Conservation (phyloP, 1,284 basidiomycete genomes). For the Puccinia hordei region DNA sequence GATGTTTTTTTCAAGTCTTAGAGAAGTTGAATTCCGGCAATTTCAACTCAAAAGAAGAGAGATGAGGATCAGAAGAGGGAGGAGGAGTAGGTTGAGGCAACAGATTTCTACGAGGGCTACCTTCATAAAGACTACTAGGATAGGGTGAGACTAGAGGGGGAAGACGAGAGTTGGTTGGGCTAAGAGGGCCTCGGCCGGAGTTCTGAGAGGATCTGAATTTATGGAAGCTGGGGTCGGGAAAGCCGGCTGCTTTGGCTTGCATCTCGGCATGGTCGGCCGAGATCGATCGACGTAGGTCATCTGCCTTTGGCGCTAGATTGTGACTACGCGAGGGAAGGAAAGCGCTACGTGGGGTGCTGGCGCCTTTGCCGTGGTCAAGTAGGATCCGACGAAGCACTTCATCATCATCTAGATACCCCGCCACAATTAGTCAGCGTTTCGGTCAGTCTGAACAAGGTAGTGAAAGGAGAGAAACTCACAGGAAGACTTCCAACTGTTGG, state of each 20-base stretch:
- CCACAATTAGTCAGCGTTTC: not conserved
- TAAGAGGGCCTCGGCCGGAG: not conserved
- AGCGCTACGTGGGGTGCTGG: not conserved
- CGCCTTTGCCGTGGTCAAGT: not conserved
- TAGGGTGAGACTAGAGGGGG: not conserved
- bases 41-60: not conserved
- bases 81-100: not conserved
- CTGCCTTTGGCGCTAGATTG: not conserved
- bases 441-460: not conserved
- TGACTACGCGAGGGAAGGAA: not conserved
- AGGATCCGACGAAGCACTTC: not conserved
- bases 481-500: conserved; percentile 3
- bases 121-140: not conserved
- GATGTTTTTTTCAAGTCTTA: not conserved
- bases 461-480: not conserved
- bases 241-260: not conserved
- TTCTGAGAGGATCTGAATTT: not conserved
- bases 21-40: conserved; percentile 36
- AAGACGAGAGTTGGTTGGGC: not conserved
- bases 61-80: not conserved
- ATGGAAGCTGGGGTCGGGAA: not conserved
- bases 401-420: conserved; percentile 22
- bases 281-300: conserved; percentile 3
- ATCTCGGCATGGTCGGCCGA: conserved; percentile 9
- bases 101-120: not conserved